Conservation (phyloP, 2,329 filamentous ascomycete species). For the Cryoendolithus antarcticus region DNA sequence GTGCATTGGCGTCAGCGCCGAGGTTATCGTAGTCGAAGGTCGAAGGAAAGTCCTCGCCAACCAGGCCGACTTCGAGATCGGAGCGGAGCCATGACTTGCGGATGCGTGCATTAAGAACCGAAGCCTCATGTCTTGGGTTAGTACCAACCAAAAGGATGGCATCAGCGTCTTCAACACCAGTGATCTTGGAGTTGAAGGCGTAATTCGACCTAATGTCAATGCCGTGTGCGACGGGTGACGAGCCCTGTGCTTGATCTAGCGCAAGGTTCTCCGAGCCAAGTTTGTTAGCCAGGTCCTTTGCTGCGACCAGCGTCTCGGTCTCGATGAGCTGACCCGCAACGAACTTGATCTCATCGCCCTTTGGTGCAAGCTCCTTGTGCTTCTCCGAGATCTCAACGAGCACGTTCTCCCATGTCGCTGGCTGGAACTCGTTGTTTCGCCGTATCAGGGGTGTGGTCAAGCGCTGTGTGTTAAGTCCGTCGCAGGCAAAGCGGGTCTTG, state of each 20-base stretch:
- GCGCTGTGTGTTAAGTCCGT: slow-evolving; percentile 91
- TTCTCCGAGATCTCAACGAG: slow-evolving; percentile 75
- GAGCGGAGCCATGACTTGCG: slow-evolving; percentile 96
- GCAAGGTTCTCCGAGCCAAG: slow-evolving; percentile 93
- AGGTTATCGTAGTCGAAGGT: slow-evolving; percentile 94
- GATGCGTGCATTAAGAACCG: slow-evolving; percentile 89
- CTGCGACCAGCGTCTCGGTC: slow-evolving; percentile 83
- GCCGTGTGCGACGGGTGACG: slow-evolving; percentile 76
- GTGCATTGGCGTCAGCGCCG: slow-evolving; percentile 61
- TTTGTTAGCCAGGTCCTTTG: slow-evolving; percentile 95
- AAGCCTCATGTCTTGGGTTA: slow-evolving; percentile 90
- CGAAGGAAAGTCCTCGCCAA: slow-evolving; percentile 83
- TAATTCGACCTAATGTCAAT: slow-evolving; percentile 90
- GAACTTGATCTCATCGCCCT: slow-evolving; percentile 90
- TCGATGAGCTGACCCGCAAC: slow-evolving; percentile 86
- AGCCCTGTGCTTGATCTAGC: slow-evolving; percentile 77
- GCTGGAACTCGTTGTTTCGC: slow-evolving; percentile 79
- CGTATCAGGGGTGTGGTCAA: slow-evolving; percentile 86
- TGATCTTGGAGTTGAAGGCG: slow-evolving; percentile 90
- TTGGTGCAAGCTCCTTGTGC: slow-evolving; percentile 65
- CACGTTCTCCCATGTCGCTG: slow-evolving; percentile 90
- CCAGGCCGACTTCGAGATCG: slow-evolving; percentile 80
- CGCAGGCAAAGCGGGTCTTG: slow-evolving; percentile 91
- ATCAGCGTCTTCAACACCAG: slow-evolving; percentile 87
- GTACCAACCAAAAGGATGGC: slow-evolving; percentile 84